Evolutionary conservation across 2,329 filamentous ascomycete species (phyloP), one percentile per base, ranked within the genome.

Genomic region (Pseudocercospora fijiensis): DNA sequence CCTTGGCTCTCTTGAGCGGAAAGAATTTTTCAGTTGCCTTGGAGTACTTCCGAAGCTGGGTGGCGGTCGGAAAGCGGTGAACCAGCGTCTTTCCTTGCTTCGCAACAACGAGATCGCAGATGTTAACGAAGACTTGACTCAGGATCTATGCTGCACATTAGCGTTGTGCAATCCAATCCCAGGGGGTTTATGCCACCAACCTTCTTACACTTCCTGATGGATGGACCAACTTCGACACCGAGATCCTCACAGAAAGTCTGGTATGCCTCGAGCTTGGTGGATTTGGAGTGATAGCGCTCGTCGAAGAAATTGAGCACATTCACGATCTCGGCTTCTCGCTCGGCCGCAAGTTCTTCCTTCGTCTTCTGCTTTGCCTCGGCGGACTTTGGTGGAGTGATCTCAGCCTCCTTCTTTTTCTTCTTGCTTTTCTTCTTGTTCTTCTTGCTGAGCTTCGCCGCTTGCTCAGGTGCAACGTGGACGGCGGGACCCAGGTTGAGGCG

Each of bases 121-220:
- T 63, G 61, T 70, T 71, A 13, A 45, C 41, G 41, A 45, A 45
- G 16, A 45, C 28, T 30, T 18, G 41, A 5, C 41, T 45, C 18
- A n/a, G 16, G 8, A n/a, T 45, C 16, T 20, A 6, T 45, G 13
- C 13, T 8, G 2, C 41, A n/a, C 8, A 20, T 45, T 18, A 45
- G 41, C n/a, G 6, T 45, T 45, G 41, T 30, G 28, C 28, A 9
- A 4, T 5, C 41, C n/a, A 2, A 5, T 45, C 41, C 41, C 4
- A 20, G 41, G 8, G 13, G n/a, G 18, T 20, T 2, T 18, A 5
- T 45, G 8, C 5, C 18, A 51, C 65, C 55, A 58, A 64, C 68
- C 67, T 69, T 66, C 52, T 65, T 69, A 67, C 69, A 70, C 49
- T 70, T 57, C 13, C 43, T 64, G 63, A 70, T 66, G 2, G 63